Conservation (phyloP, 805 yeast species). For the Candida awuae region DNA sequence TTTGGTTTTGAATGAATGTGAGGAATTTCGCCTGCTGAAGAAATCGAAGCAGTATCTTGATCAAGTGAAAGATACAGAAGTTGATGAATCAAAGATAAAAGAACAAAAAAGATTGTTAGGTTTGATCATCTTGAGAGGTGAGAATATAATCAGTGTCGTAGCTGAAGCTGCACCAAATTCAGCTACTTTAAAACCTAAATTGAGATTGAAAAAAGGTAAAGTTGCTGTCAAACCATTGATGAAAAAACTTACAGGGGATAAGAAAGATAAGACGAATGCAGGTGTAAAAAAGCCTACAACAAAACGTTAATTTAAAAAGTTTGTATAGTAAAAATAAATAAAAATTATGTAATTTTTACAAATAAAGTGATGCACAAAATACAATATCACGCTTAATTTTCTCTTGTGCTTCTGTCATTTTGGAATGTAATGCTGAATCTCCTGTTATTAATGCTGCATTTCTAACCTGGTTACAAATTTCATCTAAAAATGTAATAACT, state of each 20-base stretch:
- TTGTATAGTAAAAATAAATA: background rate
- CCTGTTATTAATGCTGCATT: slow-evolving; percentile 93
- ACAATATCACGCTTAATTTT: slow-evolving; percentile 94
- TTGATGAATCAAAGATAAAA: slow-evolving; percentile 32
- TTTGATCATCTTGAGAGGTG: slow-evolving; percentile 79
- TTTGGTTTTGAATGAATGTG: slow-evolving; percentile 73
- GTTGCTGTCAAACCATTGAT: slow-evolving; percentile 27
- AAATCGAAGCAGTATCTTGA: slow-evolving; percentile 37
- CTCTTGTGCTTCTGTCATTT: slow-evolving; percentile 90
- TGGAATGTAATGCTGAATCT: slow-evolving; percentile 78
- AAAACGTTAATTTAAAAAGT: background rate
- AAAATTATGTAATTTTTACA: slow-evolving; percentile 32
- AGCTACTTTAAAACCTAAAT: slow-evolving; percentile 23
- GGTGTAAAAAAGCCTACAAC: slow-evolving; percentile 11
- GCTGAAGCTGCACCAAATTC: slow-evolving; percentile 57
- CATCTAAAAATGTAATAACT: slow-evolving; percentile 90
- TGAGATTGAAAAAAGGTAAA: slow-evolving; percentile 27
- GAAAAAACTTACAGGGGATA: slow-evolving; percentile 18
- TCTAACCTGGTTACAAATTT: slow-evolving; percentile 88
- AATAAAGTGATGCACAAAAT: slow-evolving; percentile 88
- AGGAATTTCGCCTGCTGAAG: slow-evolving; percentile 71
- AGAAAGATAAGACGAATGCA: slow-evolving; percentile 4
- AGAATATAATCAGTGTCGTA: slow-evolving; percentile 64
- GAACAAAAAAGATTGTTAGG: slow-evolving; percentile 77
- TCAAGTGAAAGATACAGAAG: slow-evolving; percentile 10